Evolutionary conservation across 2,329 filamentous ascomycete genomes (phyloP).

Genomic region (Ophioceras dolichostomum): DNA sequence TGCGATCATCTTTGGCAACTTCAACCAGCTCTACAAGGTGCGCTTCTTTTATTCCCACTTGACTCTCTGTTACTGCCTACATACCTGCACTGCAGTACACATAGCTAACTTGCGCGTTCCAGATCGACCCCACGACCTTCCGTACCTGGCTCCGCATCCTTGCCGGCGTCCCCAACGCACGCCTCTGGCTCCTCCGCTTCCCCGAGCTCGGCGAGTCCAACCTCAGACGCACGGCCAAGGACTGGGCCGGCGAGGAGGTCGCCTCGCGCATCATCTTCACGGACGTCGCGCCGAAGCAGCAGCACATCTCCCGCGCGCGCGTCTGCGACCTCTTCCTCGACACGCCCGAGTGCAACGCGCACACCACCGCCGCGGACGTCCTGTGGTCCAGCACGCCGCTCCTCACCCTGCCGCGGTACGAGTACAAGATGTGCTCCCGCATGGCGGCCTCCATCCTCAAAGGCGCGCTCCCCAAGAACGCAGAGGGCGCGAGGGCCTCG

Average conservation of each 20-base stretch:
- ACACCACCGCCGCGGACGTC: conserved; percentile 93
- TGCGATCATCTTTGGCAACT: conserved; percentile 86
- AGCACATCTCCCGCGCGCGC: conserved; percentile 84
- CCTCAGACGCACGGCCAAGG: conserved; percentile 63
- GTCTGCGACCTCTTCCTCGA: conserved; percentile 93
- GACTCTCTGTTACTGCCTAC: too few relatives aligned
- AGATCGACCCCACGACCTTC: conserved; percentile 97
- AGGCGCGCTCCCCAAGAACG: conserved; percentile 67
- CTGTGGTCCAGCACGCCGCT: conserved; percentile 93
- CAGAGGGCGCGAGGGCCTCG: conserved; percentile 55
- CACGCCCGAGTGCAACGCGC: conserved; percentile 95
- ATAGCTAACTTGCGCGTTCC: not conserved
- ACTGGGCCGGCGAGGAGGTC: conserved; percentile 78
- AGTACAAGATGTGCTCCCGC: conserved; percentile 97
- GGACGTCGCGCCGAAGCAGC: conserved; percentile 88
- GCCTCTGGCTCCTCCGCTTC: conserved; percentile 94
- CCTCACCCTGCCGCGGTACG: conserved; percentile 78
- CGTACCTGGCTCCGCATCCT: conserved; percentile 91
- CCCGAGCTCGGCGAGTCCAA: conserved; percentile 86
- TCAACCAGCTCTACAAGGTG: conserved; percentile 98
- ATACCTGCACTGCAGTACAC: too few relatives aligned
- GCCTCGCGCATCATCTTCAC: conserved; percentile 86
- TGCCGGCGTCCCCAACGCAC: conserved; percentile 68
- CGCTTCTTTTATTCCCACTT: not conserved
- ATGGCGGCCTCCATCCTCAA: conserved; percentile 94